Base-by-base conservation (phyloP, 2,329 filamentous ascomycete species). In the Talaromyces verruculosus region DNA sequence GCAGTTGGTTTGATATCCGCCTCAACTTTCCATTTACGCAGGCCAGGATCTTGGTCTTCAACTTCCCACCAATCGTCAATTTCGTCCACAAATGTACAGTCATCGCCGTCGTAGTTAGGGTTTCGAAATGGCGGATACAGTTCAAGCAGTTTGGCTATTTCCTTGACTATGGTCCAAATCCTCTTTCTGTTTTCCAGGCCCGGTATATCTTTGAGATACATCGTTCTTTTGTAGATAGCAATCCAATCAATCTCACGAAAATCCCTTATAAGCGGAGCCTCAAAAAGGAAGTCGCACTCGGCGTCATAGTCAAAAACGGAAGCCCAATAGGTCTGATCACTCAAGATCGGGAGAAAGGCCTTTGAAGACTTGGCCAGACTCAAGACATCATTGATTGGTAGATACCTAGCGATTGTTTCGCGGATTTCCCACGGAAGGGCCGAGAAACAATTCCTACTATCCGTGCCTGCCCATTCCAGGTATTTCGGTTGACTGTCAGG, bases 161-260 rank as follows among this genome's bases (percentile, higher is more conserved):
- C 1, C 39, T 62, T 11, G 15, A 19, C 30, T 28, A 63, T 19
- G 25, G 64, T 63, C 69, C 65, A 64, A 65, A 64, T 66, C 63
- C 66, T 63, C 61, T 68, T 67, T 69, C 69, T 66, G 66, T 69
- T 65, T 61, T 68, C 43, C 64, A 71, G 62, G 33, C 59, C 68
- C 68, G 71, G 71, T 71, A 70, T 37, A 19, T 45, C 67, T 70
- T 71, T 68, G 65, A 69, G 68, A 69, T 72, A 49, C 58, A 43
- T 43, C 51, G 35, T 65, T 15, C 22, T 57, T 47, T 58, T 37
- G 35, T 63, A 65, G 35, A 65, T 59, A 19, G 22, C 39, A 13
- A 58, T 39, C 64, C 65, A 69, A 39, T 69, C 66, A 45, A 58
- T 8, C 10, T 39, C 47, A 39, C 10, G 41, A 6, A 17, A 7